Percentiles rank a stretch among this genome's conserved stretches.
phyloP scores from a whole-genome alignment of 73 alveolate species.

The Paramecium primaurelia region DNA sequence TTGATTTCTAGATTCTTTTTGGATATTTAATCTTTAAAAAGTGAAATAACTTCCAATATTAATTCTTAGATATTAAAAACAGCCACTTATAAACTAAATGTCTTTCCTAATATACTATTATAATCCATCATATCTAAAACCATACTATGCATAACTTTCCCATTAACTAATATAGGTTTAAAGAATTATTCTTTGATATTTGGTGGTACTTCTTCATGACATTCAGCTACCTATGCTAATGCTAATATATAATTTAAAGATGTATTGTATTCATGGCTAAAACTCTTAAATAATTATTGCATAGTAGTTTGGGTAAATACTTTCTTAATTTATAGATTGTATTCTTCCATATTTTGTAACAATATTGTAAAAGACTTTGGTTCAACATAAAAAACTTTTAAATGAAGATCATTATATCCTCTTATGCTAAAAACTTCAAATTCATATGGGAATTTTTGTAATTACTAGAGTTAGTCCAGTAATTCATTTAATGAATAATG shows the following conservation, averaged over 20 bases:
- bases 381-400: background rate
- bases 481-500: background rate
- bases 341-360: constrained; percentile 2
- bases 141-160: constrained; percentile 22
- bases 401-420: background rate
- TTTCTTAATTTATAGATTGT: background rate
- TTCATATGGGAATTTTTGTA: background rate
- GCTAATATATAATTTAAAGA: constrained; percentile 43
- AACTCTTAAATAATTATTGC: background rate
- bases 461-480: background rate
- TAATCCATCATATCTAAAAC: constrained; percentile 37
- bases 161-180: background rate
- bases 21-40: background rate
- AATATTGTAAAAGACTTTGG: background rate
- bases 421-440: background rate
- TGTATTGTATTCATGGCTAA: constrained; percentile 41
- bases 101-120: background rate
- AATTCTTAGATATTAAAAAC: background rate
- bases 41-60: background rate
- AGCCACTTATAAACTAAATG: background rate
- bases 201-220: background rate
- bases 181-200: background rate
- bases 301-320: background rate
- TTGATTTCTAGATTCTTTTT: background rate
- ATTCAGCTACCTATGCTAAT: constrained; percentile 24